Evolutionary conservation across 495 filamentous ascomycete species (phyloP).

Genomic region (Hypoxylon cercidicola): DNA sequence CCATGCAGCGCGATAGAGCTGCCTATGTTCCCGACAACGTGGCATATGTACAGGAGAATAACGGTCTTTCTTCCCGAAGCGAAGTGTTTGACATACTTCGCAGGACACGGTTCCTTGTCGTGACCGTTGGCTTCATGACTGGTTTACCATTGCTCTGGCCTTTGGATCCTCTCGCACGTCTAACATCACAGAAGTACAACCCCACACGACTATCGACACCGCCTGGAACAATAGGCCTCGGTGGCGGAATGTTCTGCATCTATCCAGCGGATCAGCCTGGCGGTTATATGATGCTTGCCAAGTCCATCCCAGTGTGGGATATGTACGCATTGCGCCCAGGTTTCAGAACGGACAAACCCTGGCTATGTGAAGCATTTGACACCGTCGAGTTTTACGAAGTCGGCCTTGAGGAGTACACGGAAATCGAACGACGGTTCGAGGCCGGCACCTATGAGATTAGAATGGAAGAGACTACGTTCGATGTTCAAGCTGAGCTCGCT

Average conservation of each 20-base stretch:
- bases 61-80: slow-evolving; percentile 48
- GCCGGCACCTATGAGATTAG: slow-evolving; percentile 47
- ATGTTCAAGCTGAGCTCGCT: slow-evolving; percentile 20
- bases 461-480: slow-evolving; percentile 18
- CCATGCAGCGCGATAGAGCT: slow-evolving; percentile 66
- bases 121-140: slow-evolving; percentile 68
- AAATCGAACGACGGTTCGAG: slow-evolving; percentile 52
- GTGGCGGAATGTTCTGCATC: slow-evolving; percentile 63
- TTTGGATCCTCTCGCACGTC: slow-evolving; percentile 63
- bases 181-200: slow-evolving; percentile 68
- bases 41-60: slow-evolving; percentile 66
- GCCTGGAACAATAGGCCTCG: slow-evolving; percentile 64
- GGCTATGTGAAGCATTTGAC: slow-evolving; percentile 69
- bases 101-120: slow-evolving; percentile 59
- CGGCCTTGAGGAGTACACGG: slow-evolving; percentile 58
- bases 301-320: slow-evolving; percentile 66
- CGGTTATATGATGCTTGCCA: slow-evolving; percentile 66
- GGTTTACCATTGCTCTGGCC: slow-evolving; percentile 65
- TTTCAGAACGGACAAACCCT: slow-evolving; percentile 57
- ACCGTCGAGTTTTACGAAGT: slow-evolving; percentile 66
- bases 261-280: slow-evolving; percentile 70
- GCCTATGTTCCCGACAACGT: slow-evolving; percentile 68
- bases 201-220: slow-evolving; percentile 68
- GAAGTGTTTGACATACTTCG: slow-evolving; percentile 60
- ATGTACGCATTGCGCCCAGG: slow-evolving; percentile 61